Evolutionary conservation across 2,329 filamentous ascomycete genomes (phyloP), one percentile per base, ranked within the genome.

Genomic region (Annulohypoxylon truncatum): DNA sequence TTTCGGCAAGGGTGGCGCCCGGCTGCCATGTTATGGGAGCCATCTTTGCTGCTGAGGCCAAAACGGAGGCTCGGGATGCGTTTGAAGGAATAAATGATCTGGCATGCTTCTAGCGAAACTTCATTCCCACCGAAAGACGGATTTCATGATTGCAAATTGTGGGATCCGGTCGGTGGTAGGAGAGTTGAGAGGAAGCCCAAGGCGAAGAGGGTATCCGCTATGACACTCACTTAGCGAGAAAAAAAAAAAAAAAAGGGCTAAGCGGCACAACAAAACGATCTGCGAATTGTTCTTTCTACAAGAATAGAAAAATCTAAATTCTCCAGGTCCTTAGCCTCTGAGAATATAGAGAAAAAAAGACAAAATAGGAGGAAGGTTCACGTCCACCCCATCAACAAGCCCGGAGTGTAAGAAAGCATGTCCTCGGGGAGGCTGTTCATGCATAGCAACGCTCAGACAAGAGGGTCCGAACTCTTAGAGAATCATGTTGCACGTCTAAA

Each of bases 11-110:
- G 26, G 33, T 26, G 40, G 44, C 12, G 15, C 48, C 55, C 15
- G 56, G 48, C 29, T 38, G 42, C 47, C 51, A 44, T 52, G 54
- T 58, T 48, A 72, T 40, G 64, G 72, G 71, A 69, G 72, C 67
- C 71, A 73, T 74, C 60, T 54, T 58, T 66, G 56, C 40, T 60
- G 46, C 6, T 50, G 52, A 61, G 33, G 46, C 60, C 63, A 53
- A 33, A 62, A 61, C 10, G 38, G 42, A 57, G 46, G 61, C 66
- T 66, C 61, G 38, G 40, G 44, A 20, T 22, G 54, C 13, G 51
- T 47, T 42, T 61, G 46, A 56, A 55, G 60, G 5, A 64, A 6
- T 48, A 9, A 51, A 52, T 38, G 48, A 35, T 57, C 54, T 40
- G 55, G 55, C 66, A 69, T 71, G 38, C 57, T 71, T 67, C 66